These are phyloP conservation scores for Eimeria acervulina DNA, from an alignment of 169 alveolate species.

Conservation along the genomic window DNA sequence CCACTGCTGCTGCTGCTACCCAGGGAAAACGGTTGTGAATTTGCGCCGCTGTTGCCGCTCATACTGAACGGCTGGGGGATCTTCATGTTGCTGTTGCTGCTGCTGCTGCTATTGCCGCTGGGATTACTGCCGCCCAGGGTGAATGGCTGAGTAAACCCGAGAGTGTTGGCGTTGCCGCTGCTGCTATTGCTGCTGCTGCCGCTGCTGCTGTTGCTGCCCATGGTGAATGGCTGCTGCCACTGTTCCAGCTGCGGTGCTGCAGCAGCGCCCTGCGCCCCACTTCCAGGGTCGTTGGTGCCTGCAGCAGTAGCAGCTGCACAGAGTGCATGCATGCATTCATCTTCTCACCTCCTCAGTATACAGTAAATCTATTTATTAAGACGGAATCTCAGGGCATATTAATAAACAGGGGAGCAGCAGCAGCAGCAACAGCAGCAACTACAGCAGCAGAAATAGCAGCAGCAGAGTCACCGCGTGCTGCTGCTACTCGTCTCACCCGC, in stretches of 20 bases:
- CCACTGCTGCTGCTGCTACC: constrained; percentile 74
- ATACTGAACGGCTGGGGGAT: constrained; percentile 41
- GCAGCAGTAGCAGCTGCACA: constrained; percentile 15
- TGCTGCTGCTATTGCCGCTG: constrained; percentile 36
- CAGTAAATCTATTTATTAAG: too few species aligned
- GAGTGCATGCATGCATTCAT: not conserved
- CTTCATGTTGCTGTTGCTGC: constrained; percentile 55
- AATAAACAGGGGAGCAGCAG: not conserved
- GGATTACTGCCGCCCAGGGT: not conserved
- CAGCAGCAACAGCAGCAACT: not conserved
- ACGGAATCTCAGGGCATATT: too few species aligned
- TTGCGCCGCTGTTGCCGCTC: constrained; percentile 42
- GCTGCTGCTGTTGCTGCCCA: constrained; percentile 45
- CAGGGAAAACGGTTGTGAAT: constrained; percentile 13
- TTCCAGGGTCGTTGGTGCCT: not conserved
- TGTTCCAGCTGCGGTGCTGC: constrained; percentile 31
- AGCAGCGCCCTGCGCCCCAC: constrained; percentile 29
- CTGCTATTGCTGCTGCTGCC: constrained; percentile 21
- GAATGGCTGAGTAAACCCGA: not conserved
- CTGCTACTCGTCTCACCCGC: not conserved
- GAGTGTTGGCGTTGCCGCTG: constrained; percentile 4
- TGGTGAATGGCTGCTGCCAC: constrained; percentile 49
- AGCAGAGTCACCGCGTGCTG: not conserved
- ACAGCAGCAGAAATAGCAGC: not conserved
- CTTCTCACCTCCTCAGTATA: not conserved